Percentiles rank a stretch among this genome's conserved stretches.
Conservation (phyloP, 257 asterid species). For the Solanum appendiculatum region DNA sequence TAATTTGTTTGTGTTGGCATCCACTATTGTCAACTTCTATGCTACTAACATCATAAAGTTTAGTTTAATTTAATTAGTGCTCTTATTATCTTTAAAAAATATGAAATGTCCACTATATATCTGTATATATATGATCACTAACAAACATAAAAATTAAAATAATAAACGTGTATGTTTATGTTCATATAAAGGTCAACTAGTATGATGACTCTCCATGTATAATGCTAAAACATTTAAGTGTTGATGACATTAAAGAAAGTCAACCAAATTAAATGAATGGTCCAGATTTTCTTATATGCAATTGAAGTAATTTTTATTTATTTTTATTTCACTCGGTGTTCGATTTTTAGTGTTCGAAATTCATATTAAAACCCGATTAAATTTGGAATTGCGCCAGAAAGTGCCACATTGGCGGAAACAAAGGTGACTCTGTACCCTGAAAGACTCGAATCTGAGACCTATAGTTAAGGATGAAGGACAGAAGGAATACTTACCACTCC, state of each 20-base stretch:
- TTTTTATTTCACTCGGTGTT: too few species aligned
- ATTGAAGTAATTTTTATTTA: too few species aligned
- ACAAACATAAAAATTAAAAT: background rate
- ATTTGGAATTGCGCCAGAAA: too few species aligned
- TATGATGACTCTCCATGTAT: background rate
- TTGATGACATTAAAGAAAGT: background rate
- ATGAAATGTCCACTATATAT: background rate
- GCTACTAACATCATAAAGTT: background rate
- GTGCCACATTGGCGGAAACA: too few species aligned
- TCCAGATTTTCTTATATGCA: background rate
- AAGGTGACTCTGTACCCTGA: too few species aligned
- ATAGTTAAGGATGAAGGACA: too few species aligned
- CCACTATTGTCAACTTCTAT: background rate
- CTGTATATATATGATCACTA: background rate
- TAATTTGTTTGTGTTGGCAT: background rate
- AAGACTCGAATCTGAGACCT: too few species aligned
- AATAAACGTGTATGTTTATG: background rate
- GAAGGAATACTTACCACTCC: too few species aligned
- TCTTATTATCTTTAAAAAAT: background rate
- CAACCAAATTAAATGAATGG: background rate
- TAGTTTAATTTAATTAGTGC: background rate
- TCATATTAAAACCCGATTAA: too few species aligned
- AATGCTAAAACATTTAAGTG: background rate
- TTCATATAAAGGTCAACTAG: background rate
- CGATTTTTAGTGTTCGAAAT: too few species aligned